Evolutionary conservation across 2,329 filamentous ascomycete species (phyloP), one percentile per base, ranked within the genome.

Genomic region (Clathrospora elynae): DNA sequence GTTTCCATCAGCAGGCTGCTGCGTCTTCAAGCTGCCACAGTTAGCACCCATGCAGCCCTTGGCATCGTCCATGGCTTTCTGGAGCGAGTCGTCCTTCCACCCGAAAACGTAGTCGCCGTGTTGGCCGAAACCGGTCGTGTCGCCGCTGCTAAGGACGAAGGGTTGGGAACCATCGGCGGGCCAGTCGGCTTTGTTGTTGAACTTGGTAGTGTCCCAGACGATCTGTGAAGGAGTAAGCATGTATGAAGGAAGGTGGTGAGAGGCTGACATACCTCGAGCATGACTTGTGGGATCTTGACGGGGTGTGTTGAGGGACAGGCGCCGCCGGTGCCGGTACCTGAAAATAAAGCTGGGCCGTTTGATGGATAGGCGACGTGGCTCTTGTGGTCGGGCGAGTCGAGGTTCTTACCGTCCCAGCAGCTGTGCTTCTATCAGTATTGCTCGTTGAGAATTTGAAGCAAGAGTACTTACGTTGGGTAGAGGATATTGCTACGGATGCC

Each of bases 351-450:
- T 9, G 61, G 60, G 1, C 61, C 62, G 13, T 49, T 62, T 17
- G 52, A 61, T 1, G 74, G 73, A 40, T 75, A 75, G 5, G 74
- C 65, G 10, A 75, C 71, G 51, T 75, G 82, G 47, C 73, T 73
- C 67, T 76, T 77, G 73, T 84, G 81, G 19, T 49, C 48, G 2
- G 48, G 48, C 3, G 44, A 48, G 64, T 84, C 75, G 5, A 74
- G 46, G 55, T 77, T 76, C 51, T 67, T 70, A 48, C 75, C 75
- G 41, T 78, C 74, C 75, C 75, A 77, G 45, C 67, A 68, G 37
- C 75, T 75, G 42, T 76, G 72, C 72, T 71, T 73, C 33, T 26
- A 49, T 24, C 46, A 57, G 34, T 39, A n/a, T n/a, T n/a, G n/a
- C n/a, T n/a, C n/a, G n/a, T n/a, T n/a, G n/a, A n/a, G n/a, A n/a